Evolutionary conservation across 2,329 filamentous ascomycete species (phyloP).

Genomic region (Fusarium irregulare): DNA sequence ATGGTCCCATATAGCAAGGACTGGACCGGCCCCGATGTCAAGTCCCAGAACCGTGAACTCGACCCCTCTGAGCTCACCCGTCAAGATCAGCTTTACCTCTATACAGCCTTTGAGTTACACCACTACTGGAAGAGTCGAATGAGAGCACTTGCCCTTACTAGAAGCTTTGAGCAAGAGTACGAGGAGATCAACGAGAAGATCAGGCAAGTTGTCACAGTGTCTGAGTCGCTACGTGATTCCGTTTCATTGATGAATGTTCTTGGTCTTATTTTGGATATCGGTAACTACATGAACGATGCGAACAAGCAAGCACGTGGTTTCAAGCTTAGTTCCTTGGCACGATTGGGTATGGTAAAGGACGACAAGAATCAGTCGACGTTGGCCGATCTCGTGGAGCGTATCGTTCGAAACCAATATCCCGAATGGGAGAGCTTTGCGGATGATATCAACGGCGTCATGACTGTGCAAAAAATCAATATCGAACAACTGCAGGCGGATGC

Average conservation of each 20-base stretch:
- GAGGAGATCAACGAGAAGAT: slow-evolving; percentile 90
- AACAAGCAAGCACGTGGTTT: slow-evolving; percentile 99
- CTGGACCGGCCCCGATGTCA: slow-evolving; percentile 89
- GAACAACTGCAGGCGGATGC: slow-evolving; percentile 90
- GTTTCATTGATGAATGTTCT: slow-evolving; percentile 96
- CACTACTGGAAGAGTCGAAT: slow-evolving; percentile 99
- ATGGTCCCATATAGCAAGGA: slow-evolving; percentile 97
- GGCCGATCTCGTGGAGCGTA: slow-evolving; percentile 94
- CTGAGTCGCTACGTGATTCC: slow-evolving; percentile 89
- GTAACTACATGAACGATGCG: slow-evolving; percentile 99
- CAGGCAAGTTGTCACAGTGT: slow-evolving; percentile 85
- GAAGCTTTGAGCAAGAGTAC: slow-evolving; percentile 87
- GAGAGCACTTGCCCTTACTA: slow-evolving; percentile 86
- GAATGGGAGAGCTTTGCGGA: slow-evolving; percentile 91
- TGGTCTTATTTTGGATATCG: slow-evolving; percentile 94
- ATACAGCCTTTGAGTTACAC: slow-evolving; percentile 92
- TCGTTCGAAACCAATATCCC: slow-evolving; percentile 94
- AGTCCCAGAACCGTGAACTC: slow-evolving; percentile 80
- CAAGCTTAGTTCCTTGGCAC: slow-evolving; percentile 93
- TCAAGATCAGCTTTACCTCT: slow-evolving; percentile 95
- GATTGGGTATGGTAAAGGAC: slow-evolving; percentile 97
- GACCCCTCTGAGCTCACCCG: slow-evolving; percentile 90
- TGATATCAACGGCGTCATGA: slow-evolving; percentile 83
- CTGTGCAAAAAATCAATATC: slow-evolving; percentile 90
- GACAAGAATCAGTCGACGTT: slow-evolving; percentile 98